Evolutionary conservation across 1,139 yeast species (phyloP).

Genomic region (Candida neerlandica): DNA sequence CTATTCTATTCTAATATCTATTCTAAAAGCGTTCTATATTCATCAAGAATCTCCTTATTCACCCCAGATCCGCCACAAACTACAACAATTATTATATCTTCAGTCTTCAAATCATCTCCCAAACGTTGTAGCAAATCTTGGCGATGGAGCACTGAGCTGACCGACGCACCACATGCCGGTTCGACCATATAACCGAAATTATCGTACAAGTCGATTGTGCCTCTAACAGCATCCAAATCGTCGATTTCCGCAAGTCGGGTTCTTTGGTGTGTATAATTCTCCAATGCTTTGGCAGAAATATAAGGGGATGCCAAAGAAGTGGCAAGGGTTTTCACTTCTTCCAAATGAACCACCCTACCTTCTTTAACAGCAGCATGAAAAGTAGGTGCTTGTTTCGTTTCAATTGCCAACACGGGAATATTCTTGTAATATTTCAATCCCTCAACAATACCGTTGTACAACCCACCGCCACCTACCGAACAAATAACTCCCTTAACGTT

Average conservation of each 20-base stretch:
- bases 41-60: constrained; percentile 21
- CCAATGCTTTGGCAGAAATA: constrained; percentile 31
- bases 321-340: constrained; percentile 36
- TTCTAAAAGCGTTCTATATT: constrained; percentile 20
- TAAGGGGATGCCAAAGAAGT: constrained; percentile 45
- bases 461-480: constrained; percentile 45
- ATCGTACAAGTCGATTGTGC: constrained; percentile 29
- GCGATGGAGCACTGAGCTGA: constrained; percentile 29
- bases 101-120: constrained; percentile 22
- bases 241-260: constrained; percentile 32
- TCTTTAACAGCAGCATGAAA: constrained; percentile 34
- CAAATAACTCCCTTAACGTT: constrained; percentile 40
- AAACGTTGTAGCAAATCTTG: constrained; percentile 25
- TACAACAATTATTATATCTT: constrained; percentile 38
- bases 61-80: constrained; percentile 47
- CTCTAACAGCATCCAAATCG: constrained; percentile 39
- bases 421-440: constrained; percentile 28
- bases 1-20: neutral
- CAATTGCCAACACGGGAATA: constrained; percentile 35
- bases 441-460: constrained; percentile 39
- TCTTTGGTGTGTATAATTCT: constrained; percentile 24
- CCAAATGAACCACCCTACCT: constrained; percentile 30
- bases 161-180: constrained; percentile 49
- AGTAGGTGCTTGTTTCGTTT: constrained; percentile 43
- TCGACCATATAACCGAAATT: constrained; percentile 31